Percentiles rank a stretch among this genome's conserved stretches.
Conservation (phyloP, 495 filamentous ascomycete genomes). For the Podospora comata region DNA sequence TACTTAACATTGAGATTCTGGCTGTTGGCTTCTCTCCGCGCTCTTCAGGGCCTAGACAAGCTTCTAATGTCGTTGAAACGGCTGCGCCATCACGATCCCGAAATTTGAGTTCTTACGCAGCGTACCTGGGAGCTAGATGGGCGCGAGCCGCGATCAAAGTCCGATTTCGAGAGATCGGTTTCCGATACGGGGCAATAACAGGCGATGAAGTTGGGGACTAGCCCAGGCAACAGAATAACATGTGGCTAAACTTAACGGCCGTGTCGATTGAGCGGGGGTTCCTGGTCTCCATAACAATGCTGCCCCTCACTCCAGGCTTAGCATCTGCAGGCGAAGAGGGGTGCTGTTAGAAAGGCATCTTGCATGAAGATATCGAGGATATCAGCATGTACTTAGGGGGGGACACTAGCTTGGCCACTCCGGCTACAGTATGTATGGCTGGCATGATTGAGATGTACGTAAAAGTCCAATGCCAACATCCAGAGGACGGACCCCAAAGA, state of each 20-base stretch:
- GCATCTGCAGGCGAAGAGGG: not conserved
- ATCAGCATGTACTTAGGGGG: too few species aligned
- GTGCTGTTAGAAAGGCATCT: not conserved
- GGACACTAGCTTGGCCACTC: too few species aligned
- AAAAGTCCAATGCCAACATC: too few species aligned
- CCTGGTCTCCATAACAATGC: not conserved
- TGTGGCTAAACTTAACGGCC: slow-evolving; percentile 7
- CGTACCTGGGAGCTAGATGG: not conserved
- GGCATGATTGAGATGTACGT: too few species aligned
- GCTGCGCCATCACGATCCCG: slow-evolving; percentile 10
- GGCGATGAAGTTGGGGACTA: slow-evolving; percentile 8
- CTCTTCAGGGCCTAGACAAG: not conserved
- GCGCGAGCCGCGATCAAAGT: slow-evolving; percentile 8
- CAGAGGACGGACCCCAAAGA: not conserved
- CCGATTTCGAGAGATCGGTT: slow-evolving; percentile 23
- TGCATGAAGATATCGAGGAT: too few species aligned
- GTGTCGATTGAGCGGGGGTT: not conserved
- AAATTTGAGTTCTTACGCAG: slow-evolving; percentile 19
- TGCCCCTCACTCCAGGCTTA: not conserved
- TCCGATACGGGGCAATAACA: slow-evolving; percentile 10
- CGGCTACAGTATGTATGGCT: too few species aligned
- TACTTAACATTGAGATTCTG: not conserved
- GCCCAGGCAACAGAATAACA: slow-evolving; percentile 23
- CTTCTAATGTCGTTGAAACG: not conserved
- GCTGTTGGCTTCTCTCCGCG: not conserved